Percentiles rank a stretch among this genome's conserved stretches.
Evolutionary conservation across 495 filamentous ascomycete species (phyloP).

Genomic region (Halenospora varia): DNA sequence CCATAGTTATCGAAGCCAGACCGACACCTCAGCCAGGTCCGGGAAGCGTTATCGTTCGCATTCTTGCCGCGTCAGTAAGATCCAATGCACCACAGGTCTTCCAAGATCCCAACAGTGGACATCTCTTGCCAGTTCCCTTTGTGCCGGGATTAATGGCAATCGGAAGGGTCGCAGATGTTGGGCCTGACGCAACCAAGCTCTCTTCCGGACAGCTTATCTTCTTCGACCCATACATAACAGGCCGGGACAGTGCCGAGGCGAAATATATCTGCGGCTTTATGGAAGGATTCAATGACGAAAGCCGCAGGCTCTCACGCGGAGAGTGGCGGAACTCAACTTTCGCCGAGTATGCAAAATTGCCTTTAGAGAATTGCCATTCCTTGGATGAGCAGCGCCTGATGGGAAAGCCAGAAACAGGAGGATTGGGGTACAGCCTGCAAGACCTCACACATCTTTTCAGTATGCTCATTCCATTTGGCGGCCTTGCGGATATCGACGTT

Average conservation of each 20-base stretch:
- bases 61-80: too few species aligned
- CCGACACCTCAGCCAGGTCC: slow-evolving; percentile 27
- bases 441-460: neutral
- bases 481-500: slow-evolving; percentile 45
- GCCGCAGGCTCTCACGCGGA: slow-evolving; percentile 15
- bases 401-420: too few species aligned
- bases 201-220: slow-evolving; percentile 41
- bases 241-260: slow-evolving; percentile 37
- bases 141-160: slow-evolving; percentile 29
- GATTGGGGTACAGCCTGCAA: neutral
- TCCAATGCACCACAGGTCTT: slow-evolving; percentile 27
- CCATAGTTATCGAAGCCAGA: slow-evolving; percentile 26
- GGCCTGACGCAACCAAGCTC: slow-evolving; percentile 40
- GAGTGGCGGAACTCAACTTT: slow-evolving; percentile 20
- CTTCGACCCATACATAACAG: slow-evolving; percentile 35
- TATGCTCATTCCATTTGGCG: slow-evolving; percentile 41
- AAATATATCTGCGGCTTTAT: slow-evolving; percentile 9
- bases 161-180: slow-evolving; percentile 40
- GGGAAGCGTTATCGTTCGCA: slow-evolving; percentile 31
- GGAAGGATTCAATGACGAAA: slow-evolving; percentile 8
- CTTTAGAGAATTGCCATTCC: neutral
- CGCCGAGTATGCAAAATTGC: neutral
- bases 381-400: neutral
- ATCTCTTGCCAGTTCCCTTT: slow-evolving; percentile 19
- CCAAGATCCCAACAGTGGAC: slow-evolving; percentile 31